Base-by-base conservation (phyloP, 2,329 filamentous ascomycete genomes). In the Coniochaeta sp. region DNA sequence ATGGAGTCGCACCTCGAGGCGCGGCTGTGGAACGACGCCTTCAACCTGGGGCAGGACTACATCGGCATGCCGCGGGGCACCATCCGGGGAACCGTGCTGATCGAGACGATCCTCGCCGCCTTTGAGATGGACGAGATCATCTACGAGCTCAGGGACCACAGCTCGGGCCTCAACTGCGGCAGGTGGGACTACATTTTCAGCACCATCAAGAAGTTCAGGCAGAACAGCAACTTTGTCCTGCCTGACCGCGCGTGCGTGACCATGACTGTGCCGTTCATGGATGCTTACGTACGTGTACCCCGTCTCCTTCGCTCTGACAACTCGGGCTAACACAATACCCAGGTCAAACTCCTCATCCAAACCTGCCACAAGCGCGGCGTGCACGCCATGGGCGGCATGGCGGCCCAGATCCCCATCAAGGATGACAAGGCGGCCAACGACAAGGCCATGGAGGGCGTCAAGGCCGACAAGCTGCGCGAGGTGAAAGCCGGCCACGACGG, bases 81-180 rank as follows among this genome's bases (percentile, higher is more conserved):
- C 51, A 95, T 97, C 71, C 87, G 94, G 61, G 94, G 82, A 56
- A 99, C 94, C 3, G 92, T 97, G 33, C 77, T 99, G 62, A 97
- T 99, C 65, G 94, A 99, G 81, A 97, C 94, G 52, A 97, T 99
- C 69, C 81, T 92, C 40, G 94, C 94, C 38, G 94, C 92, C 14
- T 99, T 99, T 65, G 94, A 99, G 79, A 99, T 99, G 94, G 94
- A 99, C 64, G 94, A 99, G 83, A 97, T 99, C 73, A 97, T 99
- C 74, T 99, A 96, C 72, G 94, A 97, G 77, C 86, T 99, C 60
- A 87, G 94, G 55, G 92, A 97, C 67, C 94, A 99, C 78, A 92
- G 86, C 69, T 87, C 92, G 6, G 94, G 94, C 47, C 83, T 99
- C 65, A 99, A 99, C 83, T 97, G 94, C 72, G 94, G 94, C 58